Percentiles rank a stretch among this genome's conserved stretches.
These are phyloP conservation scores for Ascoidea asiatica DNA, from an alignment of 805 yeast species.

Conservation along the genomic window DNA sequence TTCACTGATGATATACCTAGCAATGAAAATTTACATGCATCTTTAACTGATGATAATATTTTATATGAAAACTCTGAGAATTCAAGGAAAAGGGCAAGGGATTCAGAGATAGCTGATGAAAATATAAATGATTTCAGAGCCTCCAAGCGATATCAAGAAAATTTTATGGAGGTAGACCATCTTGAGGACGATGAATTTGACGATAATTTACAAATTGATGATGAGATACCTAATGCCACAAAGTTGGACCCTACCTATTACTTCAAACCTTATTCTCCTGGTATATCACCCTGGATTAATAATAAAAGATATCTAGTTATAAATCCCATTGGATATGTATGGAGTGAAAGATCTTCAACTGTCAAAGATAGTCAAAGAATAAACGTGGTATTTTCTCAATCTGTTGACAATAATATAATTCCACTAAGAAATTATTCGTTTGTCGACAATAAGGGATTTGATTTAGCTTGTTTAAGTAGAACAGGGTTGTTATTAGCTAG, in stretches of 20 bases:
- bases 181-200: constrained; percentile 51
- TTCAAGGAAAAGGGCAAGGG: constrained; percentile 12
- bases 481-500: constrained; percentile 54
- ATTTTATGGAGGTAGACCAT: constrained; percentile 11
- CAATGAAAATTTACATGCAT: too few species aligned
- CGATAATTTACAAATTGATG: constrained; percentile 3
- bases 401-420: constrained; percentile 21
- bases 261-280: constrained; percentile 65
- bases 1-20: too few species aligned
- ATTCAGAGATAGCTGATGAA: constrained; percentile 9
- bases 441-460: constrained; percentile 58
- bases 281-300: constrained; percentile 71
- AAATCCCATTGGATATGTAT: constrained; percentile 69
- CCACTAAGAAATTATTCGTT: constrained; percentile 73
- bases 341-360: constrained; percentile 36
- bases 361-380: constrained; percentile 46
- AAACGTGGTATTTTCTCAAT: constrained; percentile 82
- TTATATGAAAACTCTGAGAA: constrained; percentile 5
- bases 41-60: constrained; percentile 11
- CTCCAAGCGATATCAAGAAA: too few species aligned
- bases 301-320: constrained; percentile 70
- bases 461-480: constrained; percentile 59
- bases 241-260: constrained; percentile 15
- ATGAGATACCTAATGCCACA: neutral
- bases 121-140: too few species aligned